Evolutionary conservation across 2,329 filamentous ascomycete genomes (phyloP).

Genomic region (Hortaea sp.): DNA sequence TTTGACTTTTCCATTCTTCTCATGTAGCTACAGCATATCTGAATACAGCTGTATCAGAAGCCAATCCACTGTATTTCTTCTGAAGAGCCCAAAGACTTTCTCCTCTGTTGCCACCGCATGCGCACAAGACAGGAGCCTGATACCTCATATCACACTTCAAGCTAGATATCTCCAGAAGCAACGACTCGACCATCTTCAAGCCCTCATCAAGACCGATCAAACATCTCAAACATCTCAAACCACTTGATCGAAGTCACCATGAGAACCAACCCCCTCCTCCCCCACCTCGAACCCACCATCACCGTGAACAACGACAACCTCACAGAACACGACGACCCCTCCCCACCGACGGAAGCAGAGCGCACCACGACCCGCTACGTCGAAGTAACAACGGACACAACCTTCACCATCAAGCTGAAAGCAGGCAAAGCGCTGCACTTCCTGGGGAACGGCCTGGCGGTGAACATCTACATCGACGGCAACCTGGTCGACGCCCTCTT

Average conservation of each 20-base stretch:
- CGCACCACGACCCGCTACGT: slow-evolving; percentile 14
- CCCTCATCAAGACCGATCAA: too few relatives aligned
- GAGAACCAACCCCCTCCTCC: slow-evolving; percentile 5
- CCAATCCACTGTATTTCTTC: too few relatives aligned
- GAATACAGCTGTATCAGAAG: too few relatives aligned
- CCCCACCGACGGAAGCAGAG: slow-evolving; percentile 1
- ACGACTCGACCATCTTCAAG: too few relatives aligned
- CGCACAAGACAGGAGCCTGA: too few relatives aligned
- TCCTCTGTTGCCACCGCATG: too few relatives aligned
- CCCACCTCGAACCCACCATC: slow-evolving; percentile 10
- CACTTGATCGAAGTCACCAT: slow-evolving; percentile 9
- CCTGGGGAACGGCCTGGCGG: slow-evolving; percentile 7
- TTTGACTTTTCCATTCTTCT: too few relatives aligned
- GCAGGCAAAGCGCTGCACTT: slow-evolving; percentile 1
- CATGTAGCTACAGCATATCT: too few relatives aligned
- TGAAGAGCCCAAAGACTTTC: too few relatives aligned
- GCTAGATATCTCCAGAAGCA: too few relatives aligned
- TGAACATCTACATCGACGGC: slow-evolving; percentile 9
- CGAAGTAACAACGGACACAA: slow-evolving; percentile 9
- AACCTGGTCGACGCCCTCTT: background rate
- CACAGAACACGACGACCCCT: slow-evolving; percentile 11
- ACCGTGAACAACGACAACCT: slow-evolving; percentile 7
- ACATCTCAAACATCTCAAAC: too few relatives aligned
- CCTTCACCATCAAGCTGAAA: slow-evolving; percentile 10
- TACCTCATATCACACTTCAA: too few relatives aligned